Percentiles rank a stretch among this genome's conserved stretches.
phyloP scores from a whole-genome alignment of 306 rosid genomes.

The Castanea sativa region DNA sequence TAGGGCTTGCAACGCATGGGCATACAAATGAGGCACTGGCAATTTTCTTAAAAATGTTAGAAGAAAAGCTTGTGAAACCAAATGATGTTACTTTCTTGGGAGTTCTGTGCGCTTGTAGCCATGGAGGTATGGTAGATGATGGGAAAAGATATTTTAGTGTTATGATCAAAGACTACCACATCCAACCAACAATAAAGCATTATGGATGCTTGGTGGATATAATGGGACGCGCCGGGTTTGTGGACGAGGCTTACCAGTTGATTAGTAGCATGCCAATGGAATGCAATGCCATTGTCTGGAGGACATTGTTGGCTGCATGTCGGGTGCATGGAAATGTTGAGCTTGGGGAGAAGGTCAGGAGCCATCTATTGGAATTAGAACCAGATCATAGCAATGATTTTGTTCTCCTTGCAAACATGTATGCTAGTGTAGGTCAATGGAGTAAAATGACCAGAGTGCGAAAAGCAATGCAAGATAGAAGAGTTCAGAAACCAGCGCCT shows the following conservation, averaged over 20 bases:
- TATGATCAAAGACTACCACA: constrained; percentile 43
- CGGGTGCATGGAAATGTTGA: constrained; percentile 49
- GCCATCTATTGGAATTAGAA: constrained; percentile 52
- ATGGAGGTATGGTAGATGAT: constrained; percentile 62
- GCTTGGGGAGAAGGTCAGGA: constrained; percentile 65
- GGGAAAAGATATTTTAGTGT: constrained; percentile 49
- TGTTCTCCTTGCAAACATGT: constrained; percentile 70
- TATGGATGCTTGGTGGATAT: constrained; percentile 84
- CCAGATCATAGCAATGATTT: constrained; percentile 71
- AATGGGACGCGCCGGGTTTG: constrained; percentile 69
- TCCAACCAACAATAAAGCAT: constrained; percentile 68
- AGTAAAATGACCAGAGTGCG: constrained; percentile 47
- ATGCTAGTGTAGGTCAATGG: constrained; percentile 70
- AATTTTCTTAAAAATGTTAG: constrained; percentile 47
- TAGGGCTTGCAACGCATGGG: constrained; percentile 70
- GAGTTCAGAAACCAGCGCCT: constrained; percentile 54
- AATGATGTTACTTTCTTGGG: constrained; percentile 70
- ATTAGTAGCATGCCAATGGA: constrained; percentile 55
- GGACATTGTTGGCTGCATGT: constrained; percentile 69
- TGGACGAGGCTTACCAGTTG: constrained; percentile 59
- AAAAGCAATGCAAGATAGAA: constrained; percentile 40
- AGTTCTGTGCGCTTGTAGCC: constrained; percentile 70
- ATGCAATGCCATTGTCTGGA: constrained; percentile 74
- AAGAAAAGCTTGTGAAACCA: constrained; percentile 45
- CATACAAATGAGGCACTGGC: constrained; percentile 45